phyloP scores from a whole-genome alignment of 257 asterid species.

The Dorcoceras hygrometricum region DNA sequence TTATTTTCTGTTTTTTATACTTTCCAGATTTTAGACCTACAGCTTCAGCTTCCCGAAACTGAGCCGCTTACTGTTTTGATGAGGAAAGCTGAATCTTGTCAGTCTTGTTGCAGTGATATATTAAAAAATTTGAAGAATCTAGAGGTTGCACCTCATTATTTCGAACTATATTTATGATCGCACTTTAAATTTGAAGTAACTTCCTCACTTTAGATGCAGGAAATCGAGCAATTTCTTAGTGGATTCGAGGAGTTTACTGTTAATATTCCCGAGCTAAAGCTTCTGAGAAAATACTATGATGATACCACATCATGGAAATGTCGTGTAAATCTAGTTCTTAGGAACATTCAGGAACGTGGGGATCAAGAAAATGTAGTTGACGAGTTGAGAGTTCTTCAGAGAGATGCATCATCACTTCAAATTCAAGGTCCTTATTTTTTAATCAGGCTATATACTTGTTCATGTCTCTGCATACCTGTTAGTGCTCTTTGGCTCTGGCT shows the following conservation, averaged over 20 bases:
- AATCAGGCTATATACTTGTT: slow-evolving; percentile 5
- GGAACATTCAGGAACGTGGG: slow-evolving; percentile 49
- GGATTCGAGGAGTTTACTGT: slow-evolving; percentile 67
- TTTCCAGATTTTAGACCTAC: slow-evolving; percentile 55
- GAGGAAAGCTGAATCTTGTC: slow-evolving; percentile 59
- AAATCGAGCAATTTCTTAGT: slow-evolving; percentile 49
- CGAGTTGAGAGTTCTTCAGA: slow-evolving; percentile 62
- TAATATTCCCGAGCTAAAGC: slow-evolving; percentile 70
- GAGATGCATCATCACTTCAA: slow-evolving; percentile 62
- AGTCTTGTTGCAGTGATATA: slow-evolving; percentile 62
- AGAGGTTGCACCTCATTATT: slow-evolving; percentile 51
- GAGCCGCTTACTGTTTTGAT: slow-evolving; percentile 50
- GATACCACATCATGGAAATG: slow-evolving; percentile 76
- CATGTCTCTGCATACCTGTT: slow-evolving; percentile 5
- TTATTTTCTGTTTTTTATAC: slow-evolving; percentile 20
- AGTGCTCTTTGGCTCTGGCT: slow-evolving; percentile 6
- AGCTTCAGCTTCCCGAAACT: slow-evolving; percentile 69
- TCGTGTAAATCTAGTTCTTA: slow-evolving; percentile 52
- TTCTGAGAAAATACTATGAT: slow-evolving; percentile 50
- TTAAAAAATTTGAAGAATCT: slow-evolving; percentile 51
- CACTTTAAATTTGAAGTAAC: slow-evolving; percentile 22
- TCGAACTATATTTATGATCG: slow-evolving; percentile 14
- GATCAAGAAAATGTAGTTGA: slow-evolving; percentile 69
- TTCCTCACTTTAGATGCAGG: slow-evolving; percentile 41
- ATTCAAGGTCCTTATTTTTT: slow-evolving; percentile 53